phyloP scores from a whole-genome alignment of 768 basidiomycete species.

The Holtermannia corniformis region DNA sequence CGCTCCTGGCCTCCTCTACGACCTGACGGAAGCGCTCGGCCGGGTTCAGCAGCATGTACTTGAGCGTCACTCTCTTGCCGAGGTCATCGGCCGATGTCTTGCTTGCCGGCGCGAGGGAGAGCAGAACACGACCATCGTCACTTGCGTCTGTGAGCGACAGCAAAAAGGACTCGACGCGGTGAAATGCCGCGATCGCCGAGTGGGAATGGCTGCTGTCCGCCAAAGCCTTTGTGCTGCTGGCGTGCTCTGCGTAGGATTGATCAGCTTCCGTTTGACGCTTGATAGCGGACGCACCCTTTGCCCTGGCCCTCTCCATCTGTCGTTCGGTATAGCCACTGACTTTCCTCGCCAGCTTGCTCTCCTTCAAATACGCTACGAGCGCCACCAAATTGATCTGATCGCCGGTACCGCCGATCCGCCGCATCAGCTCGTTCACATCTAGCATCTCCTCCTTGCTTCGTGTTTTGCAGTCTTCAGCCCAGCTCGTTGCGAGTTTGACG shows the following conservation, averaged over 20 bases:
- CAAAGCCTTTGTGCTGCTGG: no score
- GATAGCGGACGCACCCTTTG: slow-evolving; percentile 40
- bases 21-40: slow-evolving; percentile 77
- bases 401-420: slow-evolving; percentile 56
- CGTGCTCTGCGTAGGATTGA: no score
- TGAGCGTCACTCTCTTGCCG: slow-evolving; percentile 52
- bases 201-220: no score
- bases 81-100: neutral
- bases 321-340: slow-evolving; percentile 68
- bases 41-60: slow-evolving; percentile 88
- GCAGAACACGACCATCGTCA: slow-evolving; percentile 68
- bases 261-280: no score
- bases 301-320: slow-evolving; percentile 45
- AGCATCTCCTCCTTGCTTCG: slow-evolving; percentile 52
- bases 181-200: slow-evolving; percentile 60
- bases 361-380: slow-evolving; percentile 67
- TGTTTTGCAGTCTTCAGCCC: neutral
- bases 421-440: slow-evolving; percentile 57
- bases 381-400: slow-evolving; percentile 74
- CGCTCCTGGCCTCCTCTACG: slow-evolving; percentile 64
- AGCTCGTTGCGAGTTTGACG: slow-evolving; percentile 47
- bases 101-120: slow-evolving; percentile 43
- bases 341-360: slow-evolving; percentile 62
- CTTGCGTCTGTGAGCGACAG: slow-evolving; percentile 67
- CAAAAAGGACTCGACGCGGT: slow-evolving; percentile 67